Conservation (phyloP, 805 yeast genomes). For the Ogataea philodendri region DNA sequence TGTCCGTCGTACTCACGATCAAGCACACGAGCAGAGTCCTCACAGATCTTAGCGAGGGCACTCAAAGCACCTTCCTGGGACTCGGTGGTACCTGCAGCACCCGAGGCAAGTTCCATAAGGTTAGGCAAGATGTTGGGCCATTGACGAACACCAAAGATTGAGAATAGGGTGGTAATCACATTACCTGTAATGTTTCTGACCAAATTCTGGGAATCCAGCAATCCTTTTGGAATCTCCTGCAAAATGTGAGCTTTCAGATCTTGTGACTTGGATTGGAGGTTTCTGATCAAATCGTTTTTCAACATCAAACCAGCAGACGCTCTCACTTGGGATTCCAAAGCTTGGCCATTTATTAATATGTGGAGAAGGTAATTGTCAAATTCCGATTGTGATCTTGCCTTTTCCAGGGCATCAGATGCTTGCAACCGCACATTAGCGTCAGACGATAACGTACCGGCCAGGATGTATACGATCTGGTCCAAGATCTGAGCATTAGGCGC, state of each 20-base stretch:
- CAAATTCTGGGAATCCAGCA: conserved; percentile 52
- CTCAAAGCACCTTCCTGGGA: conserved; percentile 74
- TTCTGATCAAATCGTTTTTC: conserved; percentile 66
- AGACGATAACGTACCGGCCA: conserved; percentile 70
- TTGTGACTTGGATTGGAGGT: conserved; percentile 30
- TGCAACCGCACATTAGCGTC: conserved; percentile 50
- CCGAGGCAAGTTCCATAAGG: conserved; percentile 58
- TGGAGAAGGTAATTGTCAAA: conserved; percentile 76
- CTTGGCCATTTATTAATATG: conserved; percentile 56
- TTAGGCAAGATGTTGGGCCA: conserved; percentile 80
- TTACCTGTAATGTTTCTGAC: conserved; percentile 89
- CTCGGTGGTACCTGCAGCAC: conserved; percentile 39
- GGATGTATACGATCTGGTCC: conserved; percentile 61
- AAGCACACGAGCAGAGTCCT: conserved; percentile 69
- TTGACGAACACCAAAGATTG: conserved; percentile 56
- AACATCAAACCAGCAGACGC: conserved; percentile 88
- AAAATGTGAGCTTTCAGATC: conserved; percentile 36
- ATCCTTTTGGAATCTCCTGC: conserved; percentile 41
- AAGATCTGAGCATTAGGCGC: conserved; percentile 60
- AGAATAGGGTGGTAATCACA: conserved; percentile 79
- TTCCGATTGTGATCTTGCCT: conserved; percentile 71
- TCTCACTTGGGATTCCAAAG: conserved; percentile 54
- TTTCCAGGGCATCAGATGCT: conserved; percentile 72
- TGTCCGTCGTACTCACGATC: conserved; percentile 64
- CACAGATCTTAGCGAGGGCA: conserved; percentile 85